A percentile compares a stretch with the other conserved stretches of the same genome.
phyloP scores from a whole-genome alignment of 169 alveolate species.

The Eimeria sp. region DNA sequence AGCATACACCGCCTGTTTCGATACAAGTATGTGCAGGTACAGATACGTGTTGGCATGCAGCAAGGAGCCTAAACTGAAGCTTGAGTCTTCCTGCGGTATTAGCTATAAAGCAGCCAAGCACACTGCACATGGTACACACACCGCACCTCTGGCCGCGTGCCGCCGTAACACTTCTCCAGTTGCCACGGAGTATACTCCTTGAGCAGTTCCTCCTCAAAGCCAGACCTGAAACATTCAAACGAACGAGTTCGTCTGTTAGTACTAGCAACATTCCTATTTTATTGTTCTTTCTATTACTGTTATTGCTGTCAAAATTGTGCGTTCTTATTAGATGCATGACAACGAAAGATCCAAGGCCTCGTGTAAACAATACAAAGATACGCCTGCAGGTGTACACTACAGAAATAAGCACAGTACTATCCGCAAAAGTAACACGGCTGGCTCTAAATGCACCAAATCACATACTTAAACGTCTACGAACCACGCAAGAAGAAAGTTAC shows the following conservation, averaged over 20 bases:
- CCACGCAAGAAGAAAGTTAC: no score
- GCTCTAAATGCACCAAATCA: no score
- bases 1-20: neutral
- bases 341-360: no score
- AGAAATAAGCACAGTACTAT: no score
- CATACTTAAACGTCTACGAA: no score
- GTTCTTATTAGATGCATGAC: no score
- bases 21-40: no score
- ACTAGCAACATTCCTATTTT: neutral
- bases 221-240: constrained; percentile 8
- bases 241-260: neutral
- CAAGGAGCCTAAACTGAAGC: no score
- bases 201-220: constrained; percentile 78
- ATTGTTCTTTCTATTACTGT: neutral
- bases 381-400: no score
- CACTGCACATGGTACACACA: neutral
- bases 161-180: constrained; percentile 88
- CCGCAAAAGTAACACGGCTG: no score
- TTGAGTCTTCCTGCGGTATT: neutral
- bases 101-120: neutral
- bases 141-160: constrained; percentile 83
- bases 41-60: neutral
- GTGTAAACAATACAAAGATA: no score
- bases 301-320: no score
- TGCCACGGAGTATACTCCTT: constrained; percentile 84